Conservation (phyloP, 805 yeast species). For the Dipodascopsis tothii region DNA sequence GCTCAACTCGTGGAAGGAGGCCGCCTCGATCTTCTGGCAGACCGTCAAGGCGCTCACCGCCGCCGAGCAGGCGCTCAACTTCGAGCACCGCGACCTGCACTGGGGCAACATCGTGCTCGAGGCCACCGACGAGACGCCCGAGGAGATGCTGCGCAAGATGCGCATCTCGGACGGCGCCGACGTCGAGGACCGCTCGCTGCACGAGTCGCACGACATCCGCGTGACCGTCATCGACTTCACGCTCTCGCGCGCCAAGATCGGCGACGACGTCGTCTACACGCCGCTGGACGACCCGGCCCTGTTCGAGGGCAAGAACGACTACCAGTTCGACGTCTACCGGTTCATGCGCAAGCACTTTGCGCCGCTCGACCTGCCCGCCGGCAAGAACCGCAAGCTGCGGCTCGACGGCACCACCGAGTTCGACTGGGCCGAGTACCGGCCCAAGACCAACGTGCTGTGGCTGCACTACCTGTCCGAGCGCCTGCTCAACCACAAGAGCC, state of each 20-base stretch:
- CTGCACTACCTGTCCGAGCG: constrained; percentile 52
- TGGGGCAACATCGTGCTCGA: constrained; percentile 55
- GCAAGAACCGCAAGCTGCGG: constrained; percentile 1
- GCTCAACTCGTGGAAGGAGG: constrained; percentile 34
- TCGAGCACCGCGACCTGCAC: constrained; percentile 68
- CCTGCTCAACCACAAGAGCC: constrained; percentile 39
- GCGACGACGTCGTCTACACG: constrained; percentile 38
- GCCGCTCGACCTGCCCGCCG: constrained; percentile 4
- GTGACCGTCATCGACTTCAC: constrained; percentile 55
- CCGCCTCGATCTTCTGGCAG: constrained; percentile 46
- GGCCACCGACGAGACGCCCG: constrained; percentile 21
- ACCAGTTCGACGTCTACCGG: constrained; percentile 55
- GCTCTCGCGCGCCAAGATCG: constrained; percentile 41
- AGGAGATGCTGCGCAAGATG: constrained; percentile 14
- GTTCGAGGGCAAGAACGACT: constrained; percentile 48
- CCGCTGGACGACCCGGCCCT: constrained; percentile 59
- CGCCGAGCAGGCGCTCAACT: constrained; percentile 46
- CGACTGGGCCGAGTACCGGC: constrained; percentile 43
- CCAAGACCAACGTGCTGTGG: constrained; percentile 56
- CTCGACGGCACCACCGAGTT: constrained; percentile 24
- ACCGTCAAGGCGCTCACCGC: constrained; percentile 42
- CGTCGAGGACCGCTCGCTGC: constrained; percentile 1
- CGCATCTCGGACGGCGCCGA: constrained; percentile 7
- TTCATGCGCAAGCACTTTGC: constrained; percentile 36
- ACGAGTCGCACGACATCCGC: constrained; percentile 21